Base-by-base conservation (phyloP, 2,329 filamentous ascomycete genomes). In the Mycocentrospora acerina region DNA sequence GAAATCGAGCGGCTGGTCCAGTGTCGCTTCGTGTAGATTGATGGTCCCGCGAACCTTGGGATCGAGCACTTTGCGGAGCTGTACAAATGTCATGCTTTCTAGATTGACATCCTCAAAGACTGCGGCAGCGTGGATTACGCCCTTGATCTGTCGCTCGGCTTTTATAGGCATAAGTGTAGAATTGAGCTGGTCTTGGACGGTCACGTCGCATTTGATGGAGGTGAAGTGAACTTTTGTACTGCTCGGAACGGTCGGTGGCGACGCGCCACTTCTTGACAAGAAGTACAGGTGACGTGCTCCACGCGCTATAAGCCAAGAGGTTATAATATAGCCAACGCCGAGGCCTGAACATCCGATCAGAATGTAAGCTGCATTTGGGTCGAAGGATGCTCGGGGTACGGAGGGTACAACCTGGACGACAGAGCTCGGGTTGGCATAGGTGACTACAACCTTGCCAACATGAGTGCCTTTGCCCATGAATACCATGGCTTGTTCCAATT, bases 11-110 rank as follows among this genome's bases (percentile, higher is more conserved):
- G 39, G 24, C n/a, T 37, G 26, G 3, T 32, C 7, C 2, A 36
- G 11, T 3, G 42, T 43, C 0, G 40, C 42, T 27, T 53, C 42
- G 44, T 64, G 60, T 2, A 64, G 48, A 28, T 62, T 59, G 16
- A 31, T 43, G 1, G 59, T 52, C 1, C 61, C 62, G 1, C 27
- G 19, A 5, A 66, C 55, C 26, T 66, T 65, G 4, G 58, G 48
- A 1, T 31, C 28, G 2, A 57, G 32, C 4, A 39, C 39, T n/a
- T 18, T 47, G 38, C n/a, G n/a, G n/a, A n/a, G n/a, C n/a, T n/a
- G n/a, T n/a, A n/a, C n/a, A n/a, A n/a, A n/a, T n/a, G n/a, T n/a
- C n/a, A n/a, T n/a, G n/a, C n/a, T n/a, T n/a, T n/a, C n/a, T n/a
- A n/a, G n/a, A n/a, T n/a, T n/a, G n/a, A n/a, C n/a, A n/a, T n/a